A percentile compares a stretch with the other conserved stretches of the same genome.
Conservation (phyloP, 2,329 filamentous ascomycete genomes). For the Xylariaceae sp. region DNA sequence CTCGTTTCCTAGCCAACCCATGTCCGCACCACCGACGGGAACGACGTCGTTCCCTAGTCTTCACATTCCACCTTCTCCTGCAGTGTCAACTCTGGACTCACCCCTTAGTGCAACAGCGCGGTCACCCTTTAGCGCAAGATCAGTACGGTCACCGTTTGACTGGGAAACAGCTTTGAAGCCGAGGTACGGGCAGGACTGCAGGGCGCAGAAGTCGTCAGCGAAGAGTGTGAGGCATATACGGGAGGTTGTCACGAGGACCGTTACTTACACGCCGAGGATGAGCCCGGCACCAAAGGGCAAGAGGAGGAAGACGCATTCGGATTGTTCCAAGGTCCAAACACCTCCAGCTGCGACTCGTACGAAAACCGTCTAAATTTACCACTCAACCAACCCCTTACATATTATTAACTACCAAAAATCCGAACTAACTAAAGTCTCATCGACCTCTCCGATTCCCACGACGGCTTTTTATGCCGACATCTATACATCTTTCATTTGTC, state of each 20-base stretch:
- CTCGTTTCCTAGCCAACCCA: conserved; percentile 57
- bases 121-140: conserved; percentile 74
- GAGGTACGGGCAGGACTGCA: conserved; percentile 62
- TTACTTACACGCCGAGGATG: conserved; percentile 86
- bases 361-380: conserved; percentile 29
- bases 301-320: conserved; percentile 66
- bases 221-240: conserved; percentile 72
- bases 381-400: conserved; percentile 2
- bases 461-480: conserved; percentile 11
- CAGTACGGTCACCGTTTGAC: conserved; percentile 72
- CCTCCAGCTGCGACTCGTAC: conserved; percentile 27
- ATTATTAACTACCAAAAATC: conserved; percentile 10
- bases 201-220: conserved; percentile 56
- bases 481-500: conserved; percentile 33
- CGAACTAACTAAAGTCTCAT: conserved; percentile 32
- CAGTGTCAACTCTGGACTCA: conserved; percentile 68
- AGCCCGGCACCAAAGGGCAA: conserved; percentile 89
- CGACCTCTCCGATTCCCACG: conserved; percentile 14
- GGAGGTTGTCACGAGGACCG: conserved; percentile 91
- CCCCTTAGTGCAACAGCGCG: conserved; percentile 66
- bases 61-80: conserved; percentile 76
- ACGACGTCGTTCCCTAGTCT: conserved; percentile 66
- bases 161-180: conserved; percentile 75
- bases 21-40: conserved; percentile 64
- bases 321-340: conserved; percentile 32